Percentiles rank a stretch among this genome's conserved stretches.
These are phyloP conservation scores for Yamadazyma friedrichii DNA, from an alignment of 1,139 yeast species.

Conservation along the genomic window DNA sequence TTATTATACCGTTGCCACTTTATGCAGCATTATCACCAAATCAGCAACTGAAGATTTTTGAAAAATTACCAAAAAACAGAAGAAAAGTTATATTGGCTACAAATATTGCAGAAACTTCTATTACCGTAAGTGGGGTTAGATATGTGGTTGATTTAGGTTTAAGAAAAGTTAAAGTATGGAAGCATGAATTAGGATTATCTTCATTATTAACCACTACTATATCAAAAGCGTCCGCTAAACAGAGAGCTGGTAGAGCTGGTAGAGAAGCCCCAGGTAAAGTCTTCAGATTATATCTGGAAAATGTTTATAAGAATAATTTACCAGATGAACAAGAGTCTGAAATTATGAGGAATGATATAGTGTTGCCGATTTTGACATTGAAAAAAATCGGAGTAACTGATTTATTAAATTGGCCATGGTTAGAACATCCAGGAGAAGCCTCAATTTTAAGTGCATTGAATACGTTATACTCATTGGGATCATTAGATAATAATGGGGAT, in stretches of 20 bases:
- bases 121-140: conserved; percentile 93
- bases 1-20: conserved; percentile 73
- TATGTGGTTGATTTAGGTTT: conserved; percentile 92
- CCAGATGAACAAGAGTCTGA: conserved; percentile 89
- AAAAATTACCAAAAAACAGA: conserved; percentile 53
- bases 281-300: conserved; percentile 77
- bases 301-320: conserved; percentile 53
- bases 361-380: conserved; percentile 78
- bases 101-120: conserved; percentile 95
- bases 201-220: conserved; percentile 89
- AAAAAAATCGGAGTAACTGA: conserved; percentile 84
- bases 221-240: conserved; percentile 92
- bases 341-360: conserved; percentile 80
- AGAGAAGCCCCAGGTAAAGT: conserved; percentile 92
- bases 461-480: conserved; percentile 75
- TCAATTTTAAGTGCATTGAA: conserved; percentile 75
- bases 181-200: conserved; percentile 87
- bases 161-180: conserved; percentile 91
- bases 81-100: conserved; percentile 90
- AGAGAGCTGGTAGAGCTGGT: conserved; percentile 98
- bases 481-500: conserved; percentile 71
- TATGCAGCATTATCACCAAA: conserved; percentile 91
- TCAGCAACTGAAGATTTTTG: conserved; percentile 77
- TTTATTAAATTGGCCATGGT: conserved; percentile 85
- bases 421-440: conserved; percentile 83